phyloP scores from a whole-genome alignment of 331 rosid genomes.

The Malus hybrid region DNA sequence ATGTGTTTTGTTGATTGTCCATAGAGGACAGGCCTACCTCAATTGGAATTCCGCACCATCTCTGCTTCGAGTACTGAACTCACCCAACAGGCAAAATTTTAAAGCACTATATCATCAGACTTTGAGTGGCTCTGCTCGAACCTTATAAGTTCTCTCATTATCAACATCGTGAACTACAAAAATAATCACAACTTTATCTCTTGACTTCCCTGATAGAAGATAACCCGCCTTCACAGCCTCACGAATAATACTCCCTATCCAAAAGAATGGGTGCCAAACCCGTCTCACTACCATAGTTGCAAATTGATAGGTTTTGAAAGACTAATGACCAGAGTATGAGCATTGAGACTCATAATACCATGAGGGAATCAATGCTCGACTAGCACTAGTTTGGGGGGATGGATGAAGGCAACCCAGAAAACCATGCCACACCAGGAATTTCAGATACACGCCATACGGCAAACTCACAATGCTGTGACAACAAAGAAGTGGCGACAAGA shows the following conservation, averaged over 20 bases:
- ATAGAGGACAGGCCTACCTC: constrained; percentile 68
- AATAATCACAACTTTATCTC: not conserved
- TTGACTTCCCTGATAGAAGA: constrained; percentile 3
- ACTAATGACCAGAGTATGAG: not conserved
- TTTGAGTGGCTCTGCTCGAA: not conserved
- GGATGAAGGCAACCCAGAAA: not conserved
- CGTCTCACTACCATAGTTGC: not conserved
- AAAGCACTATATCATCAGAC: constrained; percentile 9
- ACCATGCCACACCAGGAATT: not conserved
- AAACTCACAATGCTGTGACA: not conserved
- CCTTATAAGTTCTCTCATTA: not conserved
- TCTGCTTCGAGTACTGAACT: constrained; percentile 42
- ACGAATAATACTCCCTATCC: not conserved
- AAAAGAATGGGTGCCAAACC: not conserved
- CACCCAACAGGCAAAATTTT: constrained; percentile 30
- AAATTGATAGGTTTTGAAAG: not conserved
- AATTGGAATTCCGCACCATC: constrained; percentile 29
- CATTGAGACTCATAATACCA: not conserved
- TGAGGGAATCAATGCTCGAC: not conserved
- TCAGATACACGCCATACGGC: not conserved
- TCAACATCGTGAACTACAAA: not conserved
- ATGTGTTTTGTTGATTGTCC: constrained; percentile 34
- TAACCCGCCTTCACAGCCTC: constrained; percentile 2
- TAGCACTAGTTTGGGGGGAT: not conserved
- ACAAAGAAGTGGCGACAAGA: not conserved